A percentile compares a stretch with the other conserved stretches of the same genome.
Conservation (phyloP, 2,329 filamentous ascomycete genomes). For the Sclerotinia minor region DNA sequence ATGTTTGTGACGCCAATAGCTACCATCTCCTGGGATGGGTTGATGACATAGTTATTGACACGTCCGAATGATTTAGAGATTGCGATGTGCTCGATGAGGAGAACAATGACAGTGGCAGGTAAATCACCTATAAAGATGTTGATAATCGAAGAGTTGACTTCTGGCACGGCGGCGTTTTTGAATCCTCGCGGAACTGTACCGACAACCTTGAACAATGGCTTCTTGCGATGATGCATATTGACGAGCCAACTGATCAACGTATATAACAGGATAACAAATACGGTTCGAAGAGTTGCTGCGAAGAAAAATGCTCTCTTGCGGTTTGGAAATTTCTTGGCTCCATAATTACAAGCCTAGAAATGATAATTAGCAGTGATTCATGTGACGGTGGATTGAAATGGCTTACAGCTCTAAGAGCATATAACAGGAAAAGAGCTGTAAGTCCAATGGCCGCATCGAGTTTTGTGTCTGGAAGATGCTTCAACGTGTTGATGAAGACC, state of each 20-base stretch:
- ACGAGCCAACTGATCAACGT: slow-evolving; percentile 86
- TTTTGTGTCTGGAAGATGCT: slow-evolving; percentile 63
- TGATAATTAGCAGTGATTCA: neutral
- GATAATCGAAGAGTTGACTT: slow-evolving; percentile 65
- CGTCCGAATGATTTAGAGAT: slow-evolving; percentile 96
- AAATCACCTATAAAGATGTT: slow-evolving; percentile 68
- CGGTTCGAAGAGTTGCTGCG: slow-evolving; percentile 83
- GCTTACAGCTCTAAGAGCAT: slow-evolving; percentile 61
- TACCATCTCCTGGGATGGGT: slow-evolving; percentile 93
- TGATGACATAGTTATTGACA: slow-evolving; percentile 93
- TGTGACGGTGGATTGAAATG: too few species aligned
- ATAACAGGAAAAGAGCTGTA: slow-evolving; percentile 76
- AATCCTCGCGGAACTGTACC: slow-evolving; percentile 82
- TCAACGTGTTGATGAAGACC: slow-evolving; percentile 81
- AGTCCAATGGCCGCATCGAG: slow-evolving; percentile 88
- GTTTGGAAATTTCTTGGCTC: slow-evolving; percentile 68
- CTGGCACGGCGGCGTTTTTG: slow-evolving; percentile 72
- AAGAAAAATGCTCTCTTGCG: slow-evolving; percentile 83
- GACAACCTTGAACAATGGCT: slow-evolving; percentile 73
- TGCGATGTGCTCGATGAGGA: slow-evolving; percentile 94
- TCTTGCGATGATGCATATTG: slow-evolving; percentile 65
- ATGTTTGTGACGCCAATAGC: slow-evolving; percentile 91
- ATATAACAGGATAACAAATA: slow-evolving; percentile 88
- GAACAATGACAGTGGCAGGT: slow-evolving; percentile 86
- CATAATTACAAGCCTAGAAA: slow-evolving; percentile 54